Conservation (phyloP, 345 rosid genomes). For the Ceriops zippeliana region DNA sequence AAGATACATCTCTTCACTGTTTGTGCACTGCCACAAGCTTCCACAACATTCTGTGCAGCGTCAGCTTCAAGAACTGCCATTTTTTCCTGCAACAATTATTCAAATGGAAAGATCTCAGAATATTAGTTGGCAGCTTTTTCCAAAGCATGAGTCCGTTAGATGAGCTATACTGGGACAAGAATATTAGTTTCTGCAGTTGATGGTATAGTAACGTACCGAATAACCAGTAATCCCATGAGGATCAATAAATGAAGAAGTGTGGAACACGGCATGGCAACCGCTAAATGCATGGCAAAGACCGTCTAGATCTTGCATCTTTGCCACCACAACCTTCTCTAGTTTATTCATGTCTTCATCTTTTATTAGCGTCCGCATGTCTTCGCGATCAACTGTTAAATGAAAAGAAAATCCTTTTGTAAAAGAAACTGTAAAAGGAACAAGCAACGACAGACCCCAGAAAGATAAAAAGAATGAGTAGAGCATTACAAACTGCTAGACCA, state of each 20-base stretch:
- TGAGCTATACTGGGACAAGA: too few species aligned
- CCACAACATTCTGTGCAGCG: constrained; percentile 35
- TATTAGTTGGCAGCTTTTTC: too few species aligned
- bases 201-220: constrained; percentile 18
- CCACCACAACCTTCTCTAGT: constrained; percentile 33
- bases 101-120: not conserved
- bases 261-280: constrained; percentile 44
- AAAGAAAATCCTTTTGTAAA: not conserved
- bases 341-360: constrained; percentile 24
- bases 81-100: constrained; percentile 25
- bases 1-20: constrained; percentile 36
- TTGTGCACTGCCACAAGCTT: constrained; percentile 37
- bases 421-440: not conserved
- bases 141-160: too few species aligned
- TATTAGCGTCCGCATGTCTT: constrained; percentile 20
- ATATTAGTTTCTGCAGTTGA: not conserved
- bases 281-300: constrained; percentile 36
- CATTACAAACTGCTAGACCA: too few species aligned
- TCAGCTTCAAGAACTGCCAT: constrained; percentile 37
- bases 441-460: too few species aligned
- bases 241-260: constrained; percentile 43
- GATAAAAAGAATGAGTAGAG: too few species aligned
- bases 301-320: constrained; percentile 27
- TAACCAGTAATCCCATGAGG: constrained; percentile 43
- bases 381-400: constrained; percentile 24